Evolutionary conservation across 352 stramenopile species (phyloP).

Genomic region (Lagenidium giganteum): DNA sequence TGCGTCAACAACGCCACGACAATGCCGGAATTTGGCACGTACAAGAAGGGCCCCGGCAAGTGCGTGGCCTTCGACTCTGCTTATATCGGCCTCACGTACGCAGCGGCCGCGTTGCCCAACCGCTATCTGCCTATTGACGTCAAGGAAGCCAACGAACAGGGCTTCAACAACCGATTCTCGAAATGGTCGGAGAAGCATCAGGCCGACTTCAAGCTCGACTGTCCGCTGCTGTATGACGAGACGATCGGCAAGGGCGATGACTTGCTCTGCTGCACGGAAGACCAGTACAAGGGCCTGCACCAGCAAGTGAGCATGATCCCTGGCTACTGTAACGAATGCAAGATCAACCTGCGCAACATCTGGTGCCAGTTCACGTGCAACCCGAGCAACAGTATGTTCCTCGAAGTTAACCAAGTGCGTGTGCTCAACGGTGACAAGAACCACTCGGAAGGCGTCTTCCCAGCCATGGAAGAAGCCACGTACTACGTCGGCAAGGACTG

Average conservation of each 20-base stretch:
- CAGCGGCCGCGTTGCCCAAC: conserved; percentile 31
- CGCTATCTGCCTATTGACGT: conserved; percentile 62
- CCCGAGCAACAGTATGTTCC: conserved; percentile 72
- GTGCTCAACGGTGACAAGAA: conserved; percentile 45
- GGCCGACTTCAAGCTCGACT: conserved; percentile 61
- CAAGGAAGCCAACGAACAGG: conserved; percentile 42
- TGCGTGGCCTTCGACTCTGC: conserved; percentile 68
- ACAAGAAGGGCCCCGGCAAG: conserved; percentile 34
- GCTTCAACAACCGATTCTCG: conserved; percentile 71
- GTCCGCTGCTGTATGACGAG: conserved; percentile 61
- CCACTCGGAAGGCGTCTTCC: conserved; percentile 46
- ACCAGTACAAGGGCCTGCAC: conserved; percentile 60
- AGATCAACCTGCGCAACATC: conserved; percentile 69
- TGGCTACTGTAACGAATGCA: conserved; percentile 58
- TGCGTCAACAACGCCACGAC: conserved; percentile 51
- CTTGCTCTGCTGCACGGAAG: conserved; percentile 73
- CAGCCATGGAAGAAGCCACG: conserved; percentile 58
- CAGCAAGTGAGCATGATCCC: conserved; percentile 53
- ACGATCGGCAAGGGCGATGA: conserved; percentile 45
- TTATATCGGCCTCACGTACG: conserved; percentile 36
- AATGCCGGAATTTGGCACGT: conserved; percentile 43
- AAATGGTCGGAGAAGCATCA: conserved; percentile 54
- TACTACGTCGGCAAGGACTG: conserved; percentile 67
- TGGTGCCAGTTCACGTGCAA: conserved; percentile 81
- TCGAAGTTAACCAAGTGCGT: conserved; percentile 63